Evolutionary conservation across 1,284 basidiomycete genomes (phyloP).

Genomic region (Pulveroboletus sp.): DNA sequence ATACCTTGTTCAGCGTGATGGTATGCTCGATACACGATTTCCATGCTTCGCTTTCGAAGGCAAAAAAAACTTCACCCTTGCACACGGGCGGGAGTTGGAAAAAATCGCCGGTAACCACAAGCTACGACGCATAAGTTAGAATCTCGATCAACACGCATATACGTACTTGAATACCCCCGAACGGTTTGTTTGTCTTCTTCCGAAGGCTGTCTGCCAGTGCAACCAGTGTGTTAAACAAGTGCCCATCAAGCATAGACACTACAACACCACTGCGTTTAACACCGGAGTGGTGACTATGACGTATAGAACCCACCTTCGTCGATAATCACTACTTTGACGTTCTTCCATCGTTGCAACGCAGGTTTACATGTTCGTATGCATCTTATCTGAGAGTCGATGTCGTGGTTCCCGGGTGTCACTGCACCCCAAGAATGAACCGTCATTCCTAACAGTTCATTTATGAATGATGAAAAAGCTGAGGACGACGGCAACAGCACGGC

Average conservation of each 20-base stretch:
- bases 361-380: slow-evolving; percentile 55
- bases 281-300: too few relatives aligned
- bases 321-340: slow-evolving; percentile 74
- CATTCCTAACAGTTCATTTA: slow-evolving; percentile 36
- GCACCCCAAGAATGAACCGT: slow-evolving; percentile 84
- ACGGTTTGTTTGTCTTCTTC: slow-evolving; percentile 63
- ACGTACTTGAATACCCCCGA: slow-evolving; percentile 81
- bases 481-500: background rate
- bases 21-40: slow-evolving; percentile 63
- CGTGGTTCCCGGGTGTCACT: slow-evolving; percentile 64
- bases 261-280: background rate
- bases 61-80: slow-evolving; percentile 48
- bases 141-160: background rate
- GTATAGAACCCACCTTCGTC: slow-evolving; percentile 64
- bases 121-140: slow-evolving; percentile 25
- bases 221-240: slow-evolving; percentile 70
- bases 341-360: slow-evolving; percentile 59
- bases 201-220: slow-evolving; percentile 48
- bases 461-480: background rate
- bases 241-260: slow-evolving; percentile 87
- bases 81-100: slow-evolving; percentile 84
- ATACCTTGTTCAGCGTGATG: slow-evolving; percentile 77
- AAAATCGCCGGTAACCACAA: slow-evolving; percentile 87
- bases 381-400: slow-evolving; percentile 58
- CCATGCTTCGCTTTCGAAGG: slow-evolving; percentile 82